Conservation (phyloP, 495 filamentous ascomycete genomes). For the Elasticomyces elasticus region DNA sequence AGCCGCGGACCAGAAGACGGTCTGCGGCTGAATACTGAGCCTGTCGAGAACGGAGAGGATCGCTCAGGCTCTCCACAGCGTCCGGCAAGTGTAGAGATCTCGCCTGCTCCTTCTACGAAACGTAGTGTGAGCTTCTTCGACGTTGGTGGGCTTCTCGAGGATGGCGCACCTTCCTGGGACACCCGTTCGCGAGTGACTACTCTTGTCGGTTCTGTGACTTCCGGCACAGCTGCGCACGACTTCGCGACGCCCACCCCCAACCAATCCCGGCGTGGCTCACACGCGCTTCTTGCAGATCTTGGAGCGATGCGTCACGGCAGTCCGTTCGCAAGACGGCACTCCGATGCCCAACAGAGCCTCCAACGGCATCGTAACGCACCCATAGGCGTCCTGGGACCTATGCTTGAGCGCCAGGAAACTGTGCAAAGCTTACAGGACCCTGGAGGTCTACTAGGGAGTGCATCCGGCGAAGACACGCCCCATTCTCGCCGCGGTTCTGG, state of each 20-base stretch:
- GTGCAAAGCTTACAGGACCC: slow-evolving; percentile 21
- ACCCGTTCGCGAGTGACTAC: slow-evolving; percentile 14
- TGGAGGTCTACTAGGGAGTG: neutral
- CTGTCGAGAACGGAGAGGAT: neutral
- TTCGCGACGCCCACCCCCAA: slow-evolving; percentile 31
- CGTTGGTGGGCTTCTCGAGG: slow-evolving; percentile 31
- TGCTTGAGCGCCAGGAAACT: slow-evolving; percentile 16
- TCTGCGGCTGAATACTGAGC: neutral
- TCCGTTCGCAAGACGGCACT: slow-evolving; percentile 4
- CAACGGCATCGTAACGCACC: slow-evolving; percentile 11
- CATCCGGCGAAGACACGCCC: neutral
- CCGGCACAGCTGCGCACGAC: slow-evolving; percentile 34
- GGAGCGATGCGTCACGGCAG: slow-evolving; percentile 16
- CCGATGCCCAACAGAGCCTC: slow-evolving; percentile 17
- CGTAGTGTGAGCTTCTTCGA: slow-evolving; percentile 32
- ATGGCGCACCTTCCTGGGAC: slow-evolving; percentile 3
- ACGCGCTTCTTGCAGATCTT: slow-evolving; percentile 21
- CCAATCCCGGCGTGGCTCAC: slow-evolving; percentile 24
- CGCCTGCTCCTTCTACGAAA: neutral
- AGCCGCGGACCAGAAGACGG: slow-evolving; percentile 7
- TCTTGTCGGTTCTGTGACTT: slow-evolving; percentile 25
- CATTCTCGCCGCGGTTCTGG: no score
- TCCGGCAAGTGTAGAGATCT: neutral
- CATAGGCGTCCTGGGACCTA: slow-evolving; percentile 17
- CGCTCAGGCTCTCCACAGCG: slow-evolving; percentile 17